These are phyloP conservation scores for Epichloe uncinata DNA, from an alignment of 2,329 filamentous ascomycete species.

Conservation along the genomic window DNA sequence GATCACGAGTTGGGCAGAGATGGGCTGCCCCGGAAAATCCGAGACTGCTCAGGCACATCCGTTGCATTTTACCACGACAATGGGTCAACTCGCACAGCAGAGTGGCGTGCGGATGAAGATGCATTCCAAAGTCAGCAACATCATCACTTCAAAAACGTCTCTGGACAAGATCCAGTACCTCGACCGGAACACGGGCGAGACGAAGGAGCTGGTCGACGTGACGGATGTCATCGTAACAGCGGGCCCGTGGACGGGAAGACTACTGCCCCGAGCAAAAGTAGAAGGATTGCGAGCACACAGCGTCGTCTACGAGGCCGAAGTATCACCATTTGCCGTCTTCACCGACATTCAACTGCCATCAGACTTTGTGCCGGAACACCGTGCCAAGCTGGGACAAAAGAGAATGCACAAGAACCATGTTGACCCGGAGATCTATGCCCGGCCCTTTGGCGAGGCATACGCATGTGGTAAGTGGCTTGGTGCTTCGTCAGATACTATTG, in stretches of 20 bases:
- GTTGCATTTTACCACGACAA: conserved; percentile 74
- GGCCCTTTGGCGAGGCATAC: conserved; percentile 81
- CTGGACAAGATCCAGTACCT: conserved; percentile 50
- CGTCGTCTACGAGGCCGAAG: conserved; percentile 49
- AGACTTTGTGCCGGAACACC: conserved; percentile 44
- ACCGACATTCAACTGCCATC: conserved; percentile 67
- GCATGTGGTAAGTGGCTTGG: conserved; percentile 55
- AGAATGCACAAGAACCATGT: conserved; percentile 48
- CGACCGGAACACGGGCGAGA: conserved; percentile 29
- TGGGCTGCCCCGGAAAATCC: conserved; percentile 54
- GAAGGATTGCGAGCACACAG: conserved; percentile 50
- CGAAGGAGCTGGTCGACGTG: conserved; percentile 25
- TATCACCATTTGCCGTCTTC: conserved; percentile 69
- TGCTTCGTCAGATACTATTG: too few relatives aligned
- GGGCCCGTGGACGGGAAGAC: conserved; percentile 48
- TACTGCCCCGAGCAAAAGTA: conserved; percentile 45
- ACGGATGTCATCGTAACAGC: conserved; percentile 44
- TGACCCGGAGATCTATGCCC: conserved; percentile 85
- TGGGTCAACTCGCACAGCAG: conserved; percentile 62
- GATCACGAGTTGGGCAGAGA: conserved; percentile 61
- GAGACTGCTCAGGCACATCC: conserved; percentile 93
- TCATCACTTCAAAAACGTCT: conserved; percentile 39
- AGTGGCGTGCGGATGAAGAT: conserved; percentile 54
- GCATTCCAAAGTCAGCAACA: conserved; percentile 52
- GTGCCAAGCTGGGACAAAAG: conserved; percentile 32